phyloP scores from a whole-genome alignment of 495 filamentous ascomycete genomes.

The Lasiosphaeriaceae sp. region DNA sequence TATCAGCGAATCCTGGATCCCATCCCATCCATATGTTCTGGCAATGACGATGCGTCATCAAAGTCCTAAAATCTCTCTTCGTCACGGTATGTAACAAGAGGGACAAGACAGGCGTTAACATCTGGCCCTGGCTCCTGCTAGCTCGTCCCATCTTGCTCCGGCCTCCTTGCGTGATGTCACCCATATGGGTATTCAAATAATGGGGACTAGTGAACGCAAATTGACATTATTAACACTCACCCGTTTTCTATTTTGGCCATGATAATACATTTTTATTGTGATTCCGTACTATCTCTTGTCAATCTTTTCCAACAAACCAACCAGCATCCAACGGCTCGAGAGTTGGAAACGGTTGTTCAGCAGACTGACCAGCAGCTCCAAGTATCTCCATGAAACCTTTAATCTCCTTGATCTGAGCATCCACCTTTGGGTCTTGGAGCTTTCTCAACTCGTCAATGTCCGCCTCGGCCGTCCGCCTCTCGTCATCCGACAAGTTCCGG shows the following conservation, averaged over 20 bases:
- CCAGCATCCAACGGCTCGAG: conserved; percentile 8
- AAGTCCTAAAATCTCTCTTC: no score
- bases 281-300: no score
- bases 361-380: conserved; percentile 13
- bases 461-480: conserved; percentile 14
- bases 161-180: no score
- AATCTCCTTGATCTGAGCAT: conserved; percentile 24
- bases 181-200: no score
- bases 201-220: background rate
- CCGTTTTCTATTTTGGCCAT: background rate
- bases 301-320: conserved; percentile 9
- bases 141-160: no score
- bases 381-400: conserved; percentile 21
- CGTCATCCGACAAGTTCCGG: conserved; percentile 20
- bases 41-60: no score
- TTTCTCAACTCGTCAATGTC: conserved; percentile 22
- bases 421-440: conserved; percentile 20
- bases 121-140: no score
- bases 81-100: no score
- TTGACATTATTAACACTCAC: background rate
- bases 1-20: no score
- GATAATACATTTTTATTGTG: no score
- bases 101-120: background rate
- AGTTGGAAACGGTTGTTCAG: background rate
- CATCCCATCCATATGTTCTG: no score